A percentile compares a stretch with the other conserved stretches of the same genome.
Conservation (phyloP, 2,329 filamentous ascomycete genomes). For the Paecilomyces sp. region DNA sequence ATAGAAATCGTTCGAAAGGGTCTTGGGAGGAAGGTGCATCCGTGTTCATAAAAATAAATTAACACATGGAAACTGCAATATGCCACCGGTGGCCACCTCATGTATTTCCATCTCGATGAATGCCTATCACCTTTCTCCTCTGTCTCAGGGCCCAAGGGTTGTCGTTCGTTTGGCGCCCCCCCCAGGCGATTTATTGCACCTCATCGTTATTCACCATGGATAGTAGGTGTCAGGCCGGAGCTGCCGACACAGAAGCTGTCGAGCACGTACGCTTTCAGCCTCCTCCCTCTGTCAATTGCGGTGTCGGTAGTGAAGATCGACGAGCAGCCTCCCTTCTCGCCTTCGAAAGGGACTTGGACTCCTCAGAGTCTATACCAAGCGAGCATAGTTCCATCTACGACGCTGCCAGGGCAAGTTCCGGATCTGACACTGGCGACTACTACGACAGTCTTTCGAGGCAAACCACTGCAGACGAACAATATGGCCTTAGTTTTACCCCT, state of each 20-base stretch:
- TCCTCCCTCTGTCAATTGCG: background rate
- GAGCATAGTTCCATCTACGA: constrained; percentile 32
- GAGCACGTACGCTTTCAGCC: constrained; percentile 1
- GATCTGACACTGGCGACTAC: constrained; percentile 11
- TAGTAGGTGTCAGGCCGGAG: background rate
- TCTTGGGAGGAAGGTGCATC: too few species aligned
- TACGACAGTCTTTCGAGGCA: background rate
- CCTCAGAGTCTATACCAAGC: constrained; percentile 24
- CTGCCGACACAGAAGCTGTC: background rate
- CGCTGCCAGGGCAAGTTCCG: constrained; percentile 24
- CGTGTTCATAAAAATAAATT: background rate
- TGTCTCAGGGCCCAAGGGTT: background rate
- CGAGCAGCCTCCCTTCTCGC: constrained; percentile 12
- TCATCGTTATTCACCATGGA: background rate
- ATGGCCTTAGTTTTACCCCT: background rate
- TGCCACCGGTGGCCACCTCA: background rate
- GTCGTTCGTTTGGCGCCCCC: background rate
- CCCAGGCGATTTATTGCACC: background rate
- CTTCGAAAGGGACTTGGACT: constrained; percentile 15
- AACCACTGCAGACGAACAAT: background rate
- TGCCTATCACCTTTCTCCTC: background rate
- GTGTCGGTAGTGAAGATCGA: constrained; percentile 3
- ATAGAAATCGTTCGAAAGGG: too few species aligned
- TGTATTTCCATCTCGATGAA: background rate
- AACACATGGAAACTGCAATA: background rate